phyloP scores from a whole-genome alignment of 2,329 filamentous ascomycete genomes.

The Ophiostoma quercus region DNA sequence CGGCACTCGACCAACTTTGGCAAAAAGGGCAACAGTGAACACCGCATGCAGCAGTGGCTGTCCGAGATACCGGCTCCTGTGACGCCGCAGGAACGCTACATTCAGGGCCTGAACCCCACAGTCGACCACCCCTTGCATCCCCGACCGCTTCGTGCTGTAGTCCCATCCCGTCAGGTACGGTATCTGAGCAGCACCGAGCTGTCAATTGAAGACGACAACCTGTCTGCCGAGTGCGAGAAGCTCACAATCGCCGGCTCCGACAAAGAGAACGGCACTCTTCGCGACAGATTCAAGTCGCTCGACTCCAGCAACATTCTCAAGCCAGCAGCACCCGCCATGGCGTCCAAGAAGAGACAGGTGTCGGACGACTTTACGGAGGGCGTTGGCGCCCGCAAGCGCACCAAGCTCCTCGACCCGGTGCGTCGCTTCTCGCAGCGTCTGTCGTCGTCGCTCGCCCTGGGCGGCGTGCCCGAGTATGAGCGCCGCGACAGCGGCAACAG shows the following conservation, averaged over 20 bases:
- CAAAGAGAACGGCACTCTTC: constrained; percentile 20
- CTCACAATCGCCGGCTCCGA: constrained; percentile 17
- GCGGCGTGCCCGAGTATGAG: constrained; percentile 8
- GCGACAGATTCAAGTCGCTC: background rate
- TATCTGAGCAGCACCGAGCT: constrained; percentile 12
- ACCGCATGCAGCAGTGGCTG: constrained; percentile 28
- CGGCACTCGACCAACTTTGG: background rate
- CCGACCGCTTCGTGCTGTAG: constrained; percentile 23
- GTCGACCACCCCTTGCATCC: constrained; percentile 28
- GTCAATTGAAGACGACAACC: background rate
- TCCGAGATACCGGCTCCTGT: constrained; percentile 26
- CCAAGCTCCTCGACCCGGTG: constrained; percentile 24
- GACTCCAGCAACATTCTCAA: background rate
- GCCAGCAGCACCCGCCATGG: background rate
- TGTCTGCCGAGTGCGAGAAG: constrained; percentile 18
- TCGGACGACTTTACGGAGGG: constrained; percentile 16
- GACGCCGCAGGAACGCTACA: constrained; percentile 27
- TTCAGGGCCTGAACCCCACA: constrained; percentile 24
- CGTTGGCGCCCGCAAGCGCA: constrained; percentile 22
- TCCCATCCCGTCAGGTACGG: constrained; percentile 7
- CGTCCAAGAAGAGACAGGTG: constrained; percentile 24
- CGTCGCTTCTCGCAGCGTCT: constrained; percentile 26
- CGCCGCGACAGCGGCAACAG: background rate
- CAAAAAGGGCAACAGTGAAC: constrained; percentile 13
- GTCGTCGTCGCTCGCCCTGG: constrained; percentile 23